A percentile compares a stretch with the other conserved stretches of the same genome.
Conservation (phyloP, 2,329 filamentous ascomycete species). For the Daldinia sp. region DNA sequence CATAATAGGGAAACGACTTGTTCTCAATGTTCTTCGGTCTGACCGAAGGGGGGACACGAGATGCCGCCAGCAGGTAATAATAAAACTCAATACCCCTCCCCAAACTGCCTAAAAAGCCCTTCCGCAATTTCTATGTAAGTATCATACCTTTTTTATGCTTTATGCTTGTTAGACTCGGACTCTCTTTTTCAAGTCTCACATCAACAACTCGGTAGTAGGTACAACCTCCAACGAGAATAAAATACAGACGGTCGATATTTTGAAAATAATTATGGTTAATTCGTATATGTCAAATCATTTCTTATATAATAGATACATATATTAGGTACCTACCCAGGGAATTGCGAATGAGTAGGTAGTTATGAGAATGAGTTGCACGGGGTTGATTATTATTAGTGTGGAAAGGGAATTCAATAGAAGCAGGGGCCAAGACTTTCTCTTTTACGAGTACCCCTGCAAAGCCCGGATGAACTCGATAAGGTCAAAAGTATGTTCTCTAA, state of each 20-base stretch:
- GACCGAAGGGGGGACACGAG: slow-evolving; percentile 23
- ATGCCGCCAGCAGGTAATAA: slow-evolving; percentile 24
- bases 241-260: too few species aligned
- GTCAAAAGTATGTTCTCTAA: slow-evolving; percentile 9
- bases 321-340: not conserved
- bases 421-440: slow-evolving; percentile 22
- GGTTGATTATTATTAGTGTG: not conserved
- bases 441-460: slow-evolving; percentile 8
- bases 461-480: slow-evolving; percentile 16
- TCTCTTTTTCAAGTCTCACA: slow-evolving; percentile 16
- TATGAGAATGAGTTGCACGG: not conserved
- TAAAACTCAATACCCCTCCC: slow-evolving; percentile 31
- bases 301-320: not conserved
- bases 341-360: not conserved
- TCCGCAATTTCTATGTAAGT: not conserved
- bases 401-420: slow-evolving; percentile 19
- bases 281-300: slow-evolving; percentile 15
- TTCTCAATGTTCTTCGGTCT: slow-evolving; percentile 24
- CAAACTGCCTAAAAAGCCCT: slow-evolving; percentile 32
- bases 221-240: slow-evolving; percentile 7
- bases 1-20: not conserved
- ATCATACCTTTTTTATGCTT: slow-evolving; percentile 3
- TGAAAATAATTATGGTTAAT: slow-evolving; percentile 9
- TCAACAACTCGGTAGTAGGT: slow-evolving; percentile 18
- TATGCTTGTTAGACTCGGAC: not conserved